Evolutionary conservation across 2,329 filamentous ascomycete genomes (phyloP), one percentile per base, ranked within the genome.

Genomic region (Cladorrhinum sp.): DNA sequence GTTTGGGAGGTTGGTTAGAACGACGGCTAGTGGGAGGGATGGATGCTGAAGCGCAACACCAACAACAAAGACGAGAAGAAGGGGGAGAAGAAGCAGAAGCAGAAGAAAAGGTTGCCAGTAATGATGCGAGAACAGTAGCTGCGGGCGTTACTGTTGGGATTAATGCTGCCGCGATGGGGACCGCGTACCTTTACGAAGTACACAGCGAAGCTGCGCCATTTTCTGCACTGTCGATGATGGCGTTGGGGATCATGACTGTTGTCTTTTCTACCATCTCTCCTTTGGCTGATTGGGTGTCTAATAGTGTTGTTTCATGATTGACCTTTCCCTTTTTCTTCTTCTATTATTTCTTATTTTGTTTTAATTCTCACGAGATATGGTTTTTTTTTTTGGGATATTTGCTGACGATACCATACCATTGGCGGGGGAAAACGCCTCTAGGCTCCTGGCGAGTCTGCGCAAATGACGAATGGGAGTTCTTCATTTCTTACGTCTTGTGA

Each of bases 161-260:
- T 73, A 86, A 86, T 64, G 82, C 82, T 1, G 82, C 82, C 0
- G 83, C 83, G 2, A 84, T 86, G 82, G 83, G 83, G 2, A 83
- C 83, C 0, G 77, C 83, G 0, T 82, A 83, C 62, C 73, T 86
- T 14, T 84, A 85, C 59, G 82, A 85, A 69, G 77, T 76, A 7
- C 75, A 74, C 57, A 83, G 79, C 64, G 76, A 75, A 1, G 80
- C 82, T 2, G 81, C 82, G 2, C 82, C 83, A 0, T 85, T 85
- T 65, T 80, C 83, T 2, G 81, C 80, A 1, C 70, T 86, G 16
- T 77, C 82, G 1, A 85, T 85, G 83, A 83, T 82, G 6, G 73
- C 82, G 4, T 82, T 85, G 66, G 82, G 83, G 0, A 75, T 83
- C 42, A 79, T 80, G 73, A 84, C 81, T 0, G 83, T 86, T 0